Evolutionary conservation across 441 rosid species (phyloP), one percentile per base, ranked within the genome.

Genomic region (Bruguiera hainesii): DNA sequence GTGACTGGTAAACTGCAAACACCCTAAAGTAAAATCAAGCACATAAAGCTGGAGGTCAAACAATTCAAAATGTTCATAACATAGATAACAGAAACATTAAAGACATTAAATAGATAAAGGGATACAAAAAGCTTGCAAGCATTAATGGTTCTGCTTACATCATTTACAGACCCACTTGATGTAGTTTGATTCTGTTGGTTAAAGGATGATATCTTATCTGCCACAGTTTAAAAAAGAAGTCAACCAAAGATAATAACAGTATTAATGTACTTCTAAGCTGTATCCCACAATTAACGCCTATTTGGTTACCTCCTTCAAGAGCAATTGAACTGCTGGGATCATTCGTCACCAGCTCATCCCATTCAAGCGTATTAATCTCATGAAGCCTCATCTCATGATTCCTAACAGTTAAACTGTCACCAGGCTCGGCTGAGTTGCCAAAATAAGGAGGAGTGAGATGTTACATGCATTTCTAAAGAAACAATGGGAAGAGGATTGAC

Each of bases 291-390:
- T 46, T 53, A 52, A 56, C 52, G 33, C 37, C 56, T 33, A 69
- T 33, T 50, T 37, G 20, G 28, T 70, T 81, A 90, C 98, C 96
- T 84, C 71, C 83, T 63, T 67, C 74, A 52, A 80, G 66, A 51
- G 39, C 65, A 57, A 70, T 31, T 29, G 75, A 73, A 70, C 70
- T 76, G 71, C 71, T 80, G 57, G 79, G 70, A 78, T 86, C 87
- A 74, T 82, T 82, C 50, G 82, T 70, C 71, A 86, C 84, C 50
- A 91, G 97, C 69, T 96, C 97, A 66, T 96, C 98, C 99, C 99
- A 96, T 64, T 93, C 99, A 73, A 96, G 96, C 8, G 97, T 96
- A 70, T 90, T 96, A 74, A 96, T 78, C 78, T 96, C 99, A 56
- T 84, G 97, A 80, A 96, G 89, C 79, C 76, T 85, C 78, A 83